A percentile compares a stretch with the other conserved stretches of the same genome.
Evolutionary conservation across 2,329 filamentous ascomycete genomes (phyloP).

Genomic region (Venturia oleaginea): DNA sequence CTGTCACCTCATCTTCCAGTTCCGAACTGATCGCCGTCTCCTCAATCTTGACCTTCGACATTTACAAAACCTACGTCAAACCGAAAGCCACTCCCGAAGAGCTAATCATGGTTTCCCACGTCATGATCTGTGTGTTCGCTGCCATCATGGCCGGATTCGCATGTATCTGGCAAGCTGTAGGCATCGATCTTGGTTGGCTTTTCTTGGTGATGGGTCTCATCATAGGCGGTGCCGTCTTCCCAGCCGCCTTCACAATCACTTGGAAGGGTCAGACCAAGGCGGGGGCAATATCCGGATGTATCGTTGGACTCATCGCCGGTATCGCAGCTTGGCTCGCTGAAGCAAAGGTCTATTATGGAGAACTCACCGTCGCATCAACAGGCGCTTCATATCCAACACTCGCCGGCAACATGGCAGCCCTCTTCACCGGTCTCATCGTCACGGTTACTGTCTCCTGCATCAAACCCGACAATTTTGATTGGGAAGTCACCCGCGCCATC

Average conservation of each 20-base stretch:
- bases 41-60: conserved; percentile 33
- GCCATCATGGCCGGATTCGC: conserved; percentile 33
- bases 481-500: conserved; percentile 31
- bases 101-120: conserved; percentile 32
- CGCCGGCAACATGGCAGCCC: conserved; percentile 30
- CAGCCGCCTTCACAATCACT: conserved; percentile 27
- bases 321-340: conserved; percentile 29
- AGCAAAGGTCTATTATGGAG: conserved; percentile 29
- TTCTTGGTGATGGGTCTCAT: conserved; percentile 34
- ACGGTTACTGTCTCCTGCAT: conserved; percentile 28
- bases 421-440: conserved; percentile 27
- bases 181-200: conserved; percentile 34
- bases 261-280: conserved; percentile 28
- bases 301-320: conserved; percentile 27
- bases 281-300: conserved; percentile 26
- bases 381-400: conserved; percentile 31
- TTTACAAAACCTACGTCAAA: conserved; percentile 35
- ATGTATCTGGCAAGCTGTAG: conserved; percentile 29
- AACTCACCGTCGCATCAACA: conserved; percentile 31
- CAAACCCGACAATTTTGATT: conserved; percentile 30
- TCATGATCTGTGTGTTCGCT: conserved; percentile 33
- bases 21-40: conserved; percentile 34
- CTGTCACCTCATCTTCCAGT: conserved; percentile 25
- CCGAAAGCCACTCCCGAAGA: conserved; percentile 27
- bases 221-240: conserved; percentile 35